phyloP scores from a whole-genome alignment of 2,329 filamentous ascomycete species.

The Fusarium annulatum region DNA sequence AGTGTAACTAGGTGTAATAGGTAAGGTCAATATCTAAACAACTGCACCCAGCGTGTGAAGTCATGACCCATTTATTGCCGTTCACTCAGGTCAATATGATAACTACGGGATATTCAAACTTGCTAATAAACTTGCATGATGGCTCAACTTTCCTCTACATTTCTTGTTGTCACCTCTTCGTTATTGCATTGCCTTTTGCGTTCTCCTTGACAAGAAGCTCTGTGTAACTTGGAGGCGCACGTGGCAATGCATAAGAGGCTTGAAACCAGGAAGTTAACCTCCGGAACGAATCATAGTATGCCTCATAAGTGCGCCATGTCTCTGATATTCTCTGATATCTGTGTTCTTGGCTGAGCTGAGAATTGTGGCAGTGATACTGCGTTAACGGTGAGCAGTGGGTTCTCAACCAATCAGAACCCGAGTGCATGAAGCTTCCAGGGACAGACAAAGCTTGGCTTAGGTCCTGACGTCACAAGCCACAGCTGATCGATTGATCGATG shows the following conservation, averaged over 20 bases:
- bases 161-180: neutral
- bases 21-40: too few species aligned
- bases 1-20: too few species aligned
- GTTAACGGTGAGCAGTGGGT: neutral
- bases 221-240: neutral
- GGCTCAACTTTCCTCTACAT: rapidly evolving
- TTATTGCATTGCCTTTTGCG: too few species aligned
- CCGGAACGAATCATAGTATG: neutral
- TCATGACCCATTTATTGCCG: neutral
- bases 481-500: constrained; percentile 24
- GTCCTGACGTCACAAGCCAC: constrained; percentile 28
- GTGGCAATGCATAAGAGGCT: constrained; percentile 3
- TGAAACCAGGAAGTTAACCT: constrained; percentile 6
- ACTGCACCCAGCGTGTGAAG: too few species aligned
- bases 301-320: neutral
- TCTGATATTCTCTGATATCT: too few species aligned
- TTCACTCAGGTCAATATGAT: neutral
- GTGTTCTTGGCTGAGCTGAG: constrained; percentile 12
- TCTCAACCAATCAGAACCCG: constrained; percentile 8
- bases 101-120: rapidly evolving
- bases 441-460: constrained; percentile 11
- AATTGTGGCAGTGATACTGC: constrained; percentile 5
- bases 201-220: neutral
- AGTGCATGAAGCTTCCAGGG: constrained; percentile 30
- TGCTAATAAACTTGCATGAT: neutral